A percentile compares a stretch with the other conserved stretches of the same genome.
These are phyloP conservation scores for Annona squamosa DNA, from an alignment of 164 flowering plant species.

Conservation along the genomic window DNA sequence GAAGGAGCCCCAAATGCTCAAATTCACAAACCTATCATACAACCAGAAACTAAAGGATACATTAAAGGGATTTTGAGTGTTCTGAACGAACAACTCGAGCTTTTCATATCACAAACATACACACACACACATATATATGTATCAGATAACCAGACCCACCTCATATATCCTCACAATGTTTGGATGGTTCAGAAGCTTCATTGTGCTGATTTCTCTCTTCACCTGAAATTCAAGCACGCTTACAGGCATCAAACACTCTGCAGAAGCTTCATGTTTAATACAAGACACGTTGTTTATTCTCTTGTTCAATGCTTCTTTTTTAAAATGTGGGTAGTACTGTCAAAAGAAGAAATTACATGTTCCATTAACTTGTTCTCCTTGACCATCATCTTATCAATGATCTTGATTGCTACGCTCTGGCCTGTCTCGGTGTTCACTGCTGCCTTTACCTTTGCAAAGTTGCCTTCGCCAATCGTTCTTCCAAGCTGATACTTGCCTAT, in stretches of 20 bases:
- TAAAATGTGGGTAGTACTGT: neutral
- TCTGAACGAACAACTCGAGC: too few species aligned
- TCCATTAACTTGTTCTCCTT: slow-evolving; percentile 41
- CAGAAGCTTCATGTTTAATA: too few species aligned
- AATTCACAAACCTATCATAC: neutral
- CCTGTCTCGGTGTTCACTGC: slow-evolving; percentile 37
- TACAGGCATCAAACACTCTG: neutral
- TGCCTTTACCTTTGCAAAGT: slow-evolving; percentile 70
- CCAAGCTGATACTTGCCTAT: slow-evolving; percentile 59
- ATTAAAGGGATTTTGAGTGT: too few species aligned
- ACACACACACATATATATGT: neutral
- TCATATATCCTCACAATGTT: slow-evolving; percentile 66
- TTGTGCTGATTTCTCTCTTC: slow-evolving; percentile 60
- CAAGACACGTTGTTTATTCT: neutral
- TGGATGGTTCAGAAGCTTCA: slow-evolving; percentile 75
- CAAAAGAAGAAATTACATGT: slow-evolving; percentile 29
- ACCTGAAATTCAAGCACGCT: slow-evolving; percentile 34
- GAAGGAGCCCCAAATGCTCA: neutral
- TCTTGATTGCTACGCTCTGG: slow-evolving; percentile 54
- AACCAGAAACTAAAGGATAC: neutral
- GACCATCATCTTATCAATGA: slow-evolving; percentile 64
- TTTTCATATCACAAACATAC: too few species aligned
- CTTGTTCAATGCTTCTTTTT: too few species aligned
- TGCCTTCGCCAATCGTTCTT: slow-evolving; percentile 66
- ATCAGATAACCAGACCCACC: slow-evolving; percentile 21